Evolutionary conservation across 305 asterid species (phyloP), one percentile per base, ranked within the genome.

Genomic region (Striga hermonthica): DNA sequence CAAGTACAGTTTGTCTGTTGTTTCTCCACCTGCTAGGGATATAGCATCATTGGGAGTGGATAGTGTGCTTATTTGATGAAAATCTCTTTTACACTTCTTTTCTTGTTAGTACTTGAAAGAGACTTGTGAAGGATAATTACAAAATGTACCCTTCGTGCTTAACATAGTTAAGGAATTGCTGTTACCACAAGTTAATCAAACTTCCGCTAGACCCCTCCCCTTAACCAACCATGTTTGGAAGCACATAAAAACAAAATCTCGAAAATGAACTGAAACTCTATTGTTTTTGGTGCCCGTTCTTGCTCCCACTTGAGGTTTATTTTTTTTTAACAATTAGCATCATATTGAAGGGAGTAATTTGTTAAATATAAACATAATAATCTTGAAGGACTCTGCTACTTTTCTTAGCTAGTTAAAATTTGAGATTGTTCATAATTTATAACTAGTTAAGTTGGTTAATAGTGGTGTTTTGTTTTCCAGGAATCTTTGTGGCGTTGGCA

Each of bases 401-500:
- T n/a, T 49, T 49, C 9, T 12, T 7, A 49, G 12, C 14, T 12
- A n/a, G 55, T 44, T n/a, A 49, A 13, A 45, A 45, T 45, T 22
- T 22, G 31, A 22, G 31, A 22, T 22, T 22, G 31, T 22, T 22
- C 31, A 2, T 43, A 13, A 13, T 53, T 41, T 48, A 9, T 35
- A 44, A 48, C 43, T 9, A 59, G 15, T 50, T 65, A 7, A 35
- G 34, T 67, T 62, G 7, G 61, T 16, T 14, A 56, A 62, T 41
- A 55, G 13, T 65, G 39, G 10, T 49, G 10, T 49, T 73, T 52
- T 43, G 57, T 37, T 67, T 49, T 75, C 60, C 94, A 92, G 98
- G 98, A 68, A 92, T 92, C 72, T 92, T 92, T 80, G 98, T 92
- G 54, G 98, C 98, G 48, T 70, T 92, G 80, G 98, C 98, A 52